Evolutionary conservation across 2,329 filamentous ascomycete species (phyloP), one percentile per base, ranked within the genome.

Genomic region (Colletotrichum liaoningense): DNA sequence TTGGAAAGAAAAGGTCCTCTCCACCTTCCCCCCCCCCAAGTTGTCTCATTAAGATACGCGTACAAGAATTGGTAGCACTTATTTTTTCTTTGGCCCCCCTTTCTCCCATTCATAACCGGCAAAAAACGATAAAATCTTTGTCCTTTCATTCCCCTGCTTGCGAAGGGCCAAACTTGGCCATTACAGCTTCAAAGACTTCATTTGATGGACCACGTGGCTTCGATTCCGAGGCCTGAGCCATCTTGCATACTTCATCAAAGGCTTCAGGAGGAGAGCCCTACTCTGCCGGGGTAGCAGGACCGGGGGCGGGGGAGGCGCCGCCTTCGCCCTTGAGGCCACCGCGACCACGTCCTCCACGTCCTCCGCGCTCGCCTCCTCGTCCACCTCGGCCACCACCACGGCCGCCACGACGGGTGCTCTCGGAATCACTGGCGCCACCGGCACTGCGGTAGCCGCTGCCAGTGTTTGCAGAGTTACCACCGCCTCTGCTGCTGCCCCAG

Each of bases 371-470:
- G 73, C 87, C 86, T 60, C 91, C 89, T 59, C 92, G 89, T 46
- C 89, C 87, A 16, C 87, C 85, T 22, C 89, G 88, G 14, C 89
- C 85, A 38, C 85, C 86, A 19, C 90, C 90, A 59, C 90, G 88
- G 26, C 87, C 87, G 64, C 86, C 87, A 12, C 89, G 87, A 74
- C 88, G 85, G 71, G 87, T 89, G 71, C 88, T 89, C 79, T 91
- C 90, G 46, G 89, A 90, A 76, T 91, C 92, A 79, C 92, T 93
- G 73, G 94, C 95, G 72, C 94, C 94, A 66, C 92, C 94, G 68
- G 93, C 94, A 79, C 95, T 97, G 77, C 94, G 92, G 85, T 98
- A 98, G 73, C 94, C 95, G 77, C 93, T 93, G 70, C 89, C 89
- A 59, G 84, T 83, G 68, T 82, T 83, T 63, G 84, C 83, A n/a